Evolutionary conservation across 2,329 filamentous ascomycete species (phyloP), one percentile per base, ranked within the genome.

Genomic region (Chaetomiaceae sp.): DNA sequence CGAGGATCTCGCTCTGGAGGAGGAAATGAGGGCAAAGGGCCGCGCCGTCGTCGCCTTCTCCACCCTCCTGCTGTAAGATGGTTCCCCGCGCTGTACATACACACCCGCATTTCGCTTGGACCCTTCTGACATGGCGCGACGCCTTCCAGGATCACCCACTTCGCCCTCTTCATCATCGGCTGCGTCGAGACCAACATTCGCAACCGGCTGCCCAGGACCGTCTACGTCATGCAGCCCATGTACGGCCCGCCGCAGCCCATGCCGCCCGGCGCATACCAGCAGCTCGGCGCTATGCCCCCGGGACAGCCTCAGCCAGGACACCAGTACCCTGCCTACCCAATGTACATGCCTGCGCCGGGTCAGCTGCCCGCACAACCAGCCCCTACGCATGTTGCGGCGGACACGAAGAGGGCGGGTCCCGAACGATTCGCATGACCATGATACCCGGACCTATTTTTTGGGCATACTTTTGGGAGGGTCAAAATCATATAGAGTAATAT

Each of bases 111-210:
- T 7, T 27, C 25, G 6, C 25, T 27, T 27, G 5, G 14, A 12
- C 17, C 12, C 25, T 14, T 44, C 31, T 51, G 20, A 51, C 33
- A 4, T 48, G n/a, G 20, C 12, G 2, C 20, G 14, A 5, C 9
- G 13, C 34, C n/a, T 7, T 13, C 5, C n/a, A 54, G 51, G 13
- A 10, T 48, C 16, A 3, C 34, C 1, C 55, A 57, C 40, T 57
- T 57, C 16, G 39, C 19, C 7, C 41, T 48, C 27, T 57, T 57
- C 41, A 52, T 57, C 33, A 55, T 55, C 33, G 55, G 23, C 31
- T 57, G 55, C 47, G 35, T 35, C 46, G 52, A 55, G 21, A 55
- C 52, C 42, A 44, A 54, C 35, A 40, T 40, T 1, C 52, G 52
- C 50, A 59, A 57, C 34, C 21, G 34, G 4, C 38, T 52, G 31